Conservation (phyloP, 495 filamentous ascomycete species). For the Neurospora sp. region DNA sequence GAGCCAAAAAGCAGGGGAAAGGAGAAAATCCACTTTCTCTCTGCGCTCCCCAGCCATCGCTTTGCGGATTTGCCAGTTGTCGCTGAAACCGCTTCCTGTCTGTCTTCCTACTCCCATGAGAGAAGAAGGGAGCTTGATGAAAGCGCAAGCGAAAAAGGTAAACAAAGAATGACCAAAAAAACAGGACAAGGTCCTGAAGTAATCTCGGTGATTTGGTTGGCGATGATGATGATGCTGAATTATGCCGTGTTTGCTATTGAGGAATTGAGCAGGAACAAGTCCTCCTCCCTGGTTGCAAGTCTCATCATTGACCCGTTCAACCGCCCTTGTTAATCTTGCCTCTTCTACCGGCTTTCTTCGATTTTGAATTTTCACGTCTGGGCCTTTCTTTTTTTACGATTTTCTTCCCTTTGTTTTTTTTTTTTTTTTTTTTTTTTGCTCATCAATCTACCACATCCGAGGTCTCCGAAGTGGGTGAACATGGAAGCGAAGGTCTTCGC, state of each 20-base stretch:
- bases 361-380: not conserved
- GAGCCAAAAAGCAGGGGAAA: not conserved
- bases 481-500: not conserved
- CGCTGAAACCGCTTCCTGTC: not conserved
- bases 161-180: not conserved
- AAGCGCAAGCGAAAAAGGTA: not conserved
- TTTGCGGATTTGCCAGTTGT: not conserved
- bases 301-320: not conserved
- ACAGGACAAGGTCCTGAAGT: not conserved
- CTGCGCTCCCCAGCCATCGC: not conserved
- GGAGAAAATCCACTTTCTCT: not conserved
- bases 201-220: not conserved
- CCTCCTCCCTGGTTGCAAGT: not conserved
- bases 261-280: not conserved
- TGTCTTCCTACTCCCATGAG: not conserved
- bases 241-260: not conserved
- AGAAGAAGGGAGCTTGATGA: not conserved
- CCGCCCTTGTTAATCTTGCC: not conserved
- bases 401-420: not conserved
- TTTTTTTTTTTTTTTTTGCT: not conserved
- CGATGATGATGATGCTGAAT: not conserved
- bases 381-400: not conserved
- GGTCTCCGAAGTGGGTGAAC: not conserved
- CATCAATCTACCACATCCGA: not conserved
- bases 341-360: constrained; percentile 9